Evolutionary conservation across 495 filamentous ascomycete species (phyloP).

Genomic region (Apiosordaria backusii): DNA sequence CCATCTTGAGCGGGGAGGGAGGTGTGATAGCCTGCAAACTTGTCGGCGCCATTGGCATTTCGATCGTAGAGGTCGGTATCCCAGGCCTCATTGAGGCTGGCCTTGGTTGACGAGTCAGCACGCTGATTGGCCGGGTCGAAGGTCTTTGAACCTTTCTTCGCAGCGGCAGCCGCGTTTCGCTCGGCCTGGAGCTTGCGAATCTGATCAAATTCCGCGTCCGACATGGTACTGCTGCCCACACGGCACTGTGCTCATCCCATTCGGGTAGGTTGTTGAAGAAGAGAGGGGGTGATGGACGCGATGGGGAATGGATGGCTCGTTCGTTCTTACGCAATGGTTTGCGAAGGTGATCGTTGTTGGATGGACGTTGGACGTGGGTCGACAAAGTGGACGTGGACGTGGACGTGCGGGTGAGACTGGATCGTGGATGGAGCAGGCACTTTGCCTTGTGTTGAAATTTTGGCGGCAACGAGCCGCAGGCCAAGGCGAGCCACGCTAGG

Average conservation of each 20-base stretch:
- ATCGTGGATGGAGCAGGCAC: conserved; percentile 8
- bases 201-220: conserved; percentile 75
- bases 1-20: conserved; percentile 79
- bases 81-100: conserved; percentile 89
- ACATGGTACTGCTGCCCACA: conserved; percentile 37
- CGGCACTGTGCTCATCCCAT: conserved; percentile 24
- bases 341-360: neutral
- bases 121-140: conserved; percentile 86
- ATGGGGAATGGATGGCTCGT: conserved; percentile 7
- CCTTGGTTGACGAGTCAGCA: conserved; percentile 87
- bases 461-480: conserved; percentile 12
- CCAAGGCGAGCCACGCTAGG: neutral
- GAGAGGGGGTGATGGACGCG: neutral
- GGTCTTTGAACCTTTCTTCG: conserved; percentile 81
- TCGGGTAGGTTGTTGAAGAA: conserved; percentile 6
- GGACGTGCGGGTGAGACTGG: conserved; percentile 1
- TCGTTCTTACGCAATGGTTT: neutral
- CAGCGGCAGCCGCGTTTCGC: conserved; percentile 80
- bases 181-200: conserved; percentile 82
- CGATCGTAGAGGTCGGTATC: conserved; percentile 91
- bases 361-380: neutral
- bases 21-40: conserved; percentile 85
- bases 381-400: conserved; percentile 4
- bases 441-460: conserved; percentile 19
- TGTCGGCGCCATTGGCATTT: conserved; percentile 60